Conservation (phyloP, 73 alveolate genomes). For the Uronychia setigera region DNA sequence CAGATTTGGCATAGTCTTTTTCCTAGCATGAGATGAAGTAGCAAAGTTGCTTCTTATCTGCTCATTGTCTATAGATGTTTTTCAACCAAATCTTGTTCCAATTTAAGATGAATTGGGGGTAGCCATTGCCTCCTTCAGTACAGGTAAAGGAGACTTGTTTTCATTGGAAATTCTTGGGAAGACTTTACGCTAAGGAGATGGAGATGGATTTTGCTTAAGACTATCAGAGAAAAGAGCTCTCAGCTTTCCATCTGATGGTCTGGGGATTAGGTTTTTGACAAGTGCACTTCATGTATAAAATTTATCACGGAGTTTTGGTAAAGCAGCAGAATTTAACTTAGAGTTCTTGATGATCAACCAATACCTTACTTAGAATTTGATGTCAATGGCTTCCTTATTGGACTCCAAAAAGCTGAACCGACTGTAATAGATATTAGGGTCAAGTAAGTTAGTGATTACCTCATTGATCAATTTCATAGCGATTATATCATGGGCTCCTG, state of each 20-base stretch:
- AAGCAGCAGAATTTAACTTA: slow-evolving; percentile 10
- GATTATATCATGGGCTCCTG: slow-evolving; percentile 39
- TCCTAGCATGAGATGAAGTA: background rate
- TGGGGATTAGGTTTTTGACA: slow-evolving; percentile 49
- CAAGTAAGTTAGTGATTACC: slow-evolving; percentile 53
- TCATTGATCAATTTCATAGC: slow-evolving; percentile 65
- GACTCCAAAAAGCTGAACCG: slow-evolving; percentile 80
- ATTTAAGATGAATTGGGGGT: background rate
- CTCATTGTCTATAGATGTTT: background rate
- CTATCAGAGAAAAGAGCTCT: slow-evolving; percentile 41
- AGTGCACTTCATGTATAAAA: slow-evolving; percentile 60
- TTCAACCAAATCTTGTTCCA: background rate
- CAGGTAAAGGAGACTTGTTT: background rate
- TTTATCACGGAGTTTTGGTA: slow-evolving; percentile 40
- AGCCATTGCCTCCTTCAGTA: background rate
- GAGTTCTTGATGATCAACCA: slow-evolving; percentile 15
- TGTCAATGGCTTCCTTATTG: slow-evolving; percentile 69
- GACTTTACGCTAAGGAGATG: too few species aligned
- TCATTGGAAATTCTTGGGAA: background rate
- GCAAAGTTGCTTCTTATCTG: background rate
- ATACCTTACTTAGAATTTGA: slow-evolving; percentile 39
- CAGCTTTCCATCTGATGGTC: slow-evolving; percentile 67
- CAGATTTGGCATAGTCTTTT: background rate
- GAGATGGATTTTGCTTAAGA: background rate
- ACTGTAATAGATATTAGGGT: slow-evolving; percentile 67